Evolutionary conservation across 1,284 basidiomycete species (phyloP), one percentile per base, ranked within the genome.

Genomic region (Porogramme epimiltina): DNA sequence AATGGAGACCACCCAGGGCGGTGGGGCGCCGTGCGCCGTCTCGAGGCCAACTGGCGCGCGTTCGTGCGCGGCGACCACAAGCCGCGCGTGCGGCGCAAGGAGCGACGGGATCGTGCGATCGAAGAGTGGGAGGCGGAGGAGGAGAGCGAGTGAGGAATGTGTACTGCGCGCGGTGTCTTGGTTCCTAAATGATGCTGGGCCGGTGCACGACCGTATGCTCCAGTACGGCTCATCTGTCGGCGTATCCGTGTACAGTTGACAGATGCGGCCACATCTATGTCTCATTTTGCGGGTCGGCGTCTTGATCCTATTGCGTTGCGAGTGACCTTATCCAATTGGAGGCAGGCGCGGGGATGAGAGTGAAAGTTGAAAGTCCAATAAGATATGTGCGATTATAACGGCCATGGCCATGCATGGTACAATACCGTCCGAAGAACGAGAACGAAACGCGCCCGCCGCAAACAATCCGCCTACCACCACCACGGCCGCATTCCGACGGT

Each of bases 31-130:
- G 85, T 92, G 33, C 74, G 78, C 31, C 74, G 74, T 50, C 64
- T 92, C 45, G 78, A 87, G 64, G 70, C 69, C 49, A 92, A 92
- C 56, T 92, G 88, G 87, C 66, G 70, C 19, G 59, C 65, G 40
- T 91, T 91, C 63, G 72, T 68, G 53, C 58, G 64, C 28, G 81
- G 80, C 15, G 66, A 72, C 33, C 81, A 85, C 61, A 38, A 19
- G 41, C 54, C 49, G 19, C 26, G 38, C 46, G 54, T 59, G 48
- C 62, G 53, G 52, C 57, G 58, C 46, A 59, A 47, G 51, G 49
- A 53, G 41, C 56, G 53, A 33, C 52, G 57, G 33, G 55, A 58
- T 31, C 52, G 58, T 46, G 52, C 61, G 19, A 53, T 63, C 37
- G 60, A 67, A 40, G 58, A 61, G 24, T 63, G 58, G 62, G 64